A percentile compares a stretch with the other conserved stretches of the same genome.
These are phyloP conservation scores for Penicillium sp. DNA, from an alignment of 2,329 filamentous ascomycete species.

Conservation along the genomic window DNA sequence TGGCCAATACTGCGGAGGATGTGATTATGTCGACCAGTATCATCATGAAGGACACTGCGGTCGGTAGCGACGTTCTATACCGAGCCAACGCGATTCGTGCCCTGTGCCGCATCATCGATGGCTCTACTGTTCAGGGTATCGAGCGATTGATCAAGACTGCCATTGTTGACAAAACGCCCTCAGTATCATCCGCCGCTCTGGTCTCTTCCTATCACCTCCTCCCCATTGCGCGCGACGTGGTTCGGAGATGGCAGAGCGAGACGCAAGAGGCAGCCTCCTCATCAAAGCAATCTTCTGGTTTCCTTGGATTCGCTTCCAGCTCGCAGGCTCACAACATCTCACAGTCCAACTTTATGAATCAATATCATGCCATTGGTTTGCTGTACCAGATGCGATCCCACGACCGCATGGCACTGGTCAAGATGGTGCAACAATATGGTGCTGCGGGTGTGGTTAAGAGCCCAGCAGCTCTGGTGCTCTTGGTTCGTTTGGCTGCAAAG, in stretches of 20 bases:
- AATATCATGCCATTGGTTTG: conserved; percentile 96
- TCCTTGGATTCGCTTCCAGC: conserved; percentile 85
- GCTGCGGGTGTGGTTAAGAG: conserved; percentile 89
- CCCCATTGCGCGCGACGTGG: conserved; percentile 89
- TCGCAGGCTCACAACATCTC: conserved; percentile 62
- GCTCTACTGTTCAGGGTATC: conserved; percentile 92
- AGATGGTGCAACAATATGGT: conserved; percentile 99
- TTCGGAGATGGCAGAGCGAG: conserved; percentile 96
- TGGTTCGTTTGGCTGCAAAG: conserved; percentile 88
- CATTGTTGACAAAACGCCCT: conserved; percentile 98
- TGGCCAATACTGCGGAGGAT: conserved; percentile 91
- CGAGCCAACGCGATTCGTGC: conserved; percentile 93
- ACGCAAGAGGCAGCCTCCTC: conserved; percentile 93
- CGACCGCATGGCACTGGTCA: conserved; percentile 95
- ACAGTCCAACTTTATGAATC: conserved; percentile 93
- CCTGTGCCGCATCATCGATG: conserved; percentile 93
- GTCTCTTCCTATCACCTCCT: conserved; percentile 97
- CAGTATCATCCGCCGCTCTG: conserved; percentile 89
- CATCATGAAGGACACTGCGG: conserved; percentile 98
- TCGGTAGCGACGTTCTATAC: conserved; percentile 88
- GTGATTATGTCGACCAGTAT: conserved; percentile 99
- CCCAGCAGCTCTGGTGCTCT: conserved; percentile 83
- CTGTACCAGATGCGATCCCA: conserved; percentile 97
- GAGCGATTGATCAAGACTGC: conserved; percentile 98
- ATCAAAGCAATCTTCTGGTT: conserved; percentile 80